Evolutionary conservation across 2,329 filamentous ascomycete genomes (phyloP).

Genomic region (Pyrenophora seminiperda): DNA sequence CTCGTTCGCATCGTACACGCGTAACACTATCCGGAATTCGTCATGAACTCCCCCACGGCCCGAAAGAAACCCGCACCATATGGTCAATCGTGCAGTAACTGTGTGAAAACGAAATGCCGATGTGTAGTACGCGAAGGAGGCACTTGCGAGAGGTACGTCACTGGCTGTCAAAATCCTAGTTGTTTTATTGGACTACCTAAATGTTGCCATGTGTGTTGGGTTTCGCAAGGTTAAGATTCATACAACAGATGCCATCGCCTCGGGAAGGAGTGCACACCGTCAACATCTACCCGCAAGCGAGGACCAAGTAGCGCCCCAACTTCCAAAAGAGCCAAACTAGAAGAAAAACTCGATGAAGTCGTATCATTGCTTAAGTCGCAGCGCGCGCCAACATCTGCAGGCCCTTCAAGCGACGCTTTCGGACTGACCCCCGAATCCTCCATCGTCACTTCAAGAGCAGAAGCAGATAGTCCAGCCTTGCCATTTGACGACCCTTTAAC

Average conservation of each 20-base stretch:
- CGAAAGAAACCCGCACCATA: constrained; percentile 27
- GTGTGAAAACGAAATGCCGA: constrained; percentile 33
- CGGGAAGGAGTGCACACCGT: constrained; percentile 18
- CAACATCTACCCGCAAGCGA: constrained; percentile 15
- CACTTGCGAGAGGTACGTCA: constrained; percentile 31
- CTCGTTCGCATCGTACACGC: too few relatives aligned
- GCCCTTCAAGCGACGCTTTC: constrained; percentile 4
- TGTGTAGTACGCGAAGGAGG: constrained; percentile 26
- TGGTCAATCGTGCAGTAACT: constrained; percentile 34
- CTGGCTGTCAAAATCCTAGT: not conserved
- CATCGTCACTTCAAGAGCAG: not conserved
- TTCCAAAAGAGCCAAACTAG: constrained; percentile 26
- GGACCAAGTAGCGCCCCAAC: constrained; percentile 3
- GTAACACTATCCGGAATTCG: too few relatives aligned
- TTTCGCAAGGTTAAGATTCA: not conserved
- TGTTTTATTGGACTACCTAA: too few relatives aligned
- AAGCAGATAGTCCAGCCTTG: too few relatives aligned
- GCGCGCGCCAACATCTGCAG: not conserved
- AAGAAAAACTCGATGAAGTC: constrained; percentile 41
- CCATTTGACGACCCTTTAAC: constrained; percentile 4
- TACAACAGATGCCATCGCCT: constrained; percentile 23
- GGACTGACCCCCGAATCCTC: constrained; percentile 16
- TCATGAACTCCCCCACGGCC: constrained; percentile 26
- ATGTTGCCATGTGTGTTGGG: too few relatives aligned
- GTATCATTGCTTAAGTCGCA: constrained; percentile 36